phyloP scores from a whole-genome alignment of 805 yeast species.

The Ogataea corticis region DNA sequence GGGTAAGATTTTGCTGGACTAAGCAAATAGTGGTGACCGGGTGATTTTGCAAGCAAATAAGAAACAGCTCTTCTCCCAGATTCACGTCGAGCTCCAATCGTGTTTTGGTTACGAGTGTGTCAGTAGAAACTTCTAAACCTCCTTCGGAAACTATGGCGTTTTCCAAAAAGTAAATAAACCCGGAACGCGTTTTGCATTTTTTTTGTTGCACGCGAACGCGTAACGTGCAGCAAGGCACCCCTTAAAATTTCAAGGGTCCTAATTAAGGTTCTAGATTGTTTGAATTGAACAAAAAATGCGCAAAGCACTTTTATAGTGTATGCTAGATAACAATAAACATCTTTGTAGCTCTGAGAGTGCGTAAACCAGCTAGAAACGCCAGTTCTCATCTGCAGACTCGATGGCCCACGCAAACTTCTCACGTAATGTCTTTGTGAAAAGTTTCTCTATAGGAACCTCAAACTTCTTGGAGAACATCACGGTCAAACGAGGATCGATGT shows the following conservation, averaged over 20 bases:
- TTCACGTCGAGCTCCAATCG: too few relatives aligned
- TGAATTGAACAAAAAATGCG: background rate
- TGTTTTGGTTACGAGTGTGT: too few relatives aligned
- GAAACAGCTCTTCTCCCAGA: too few relatives aligned
- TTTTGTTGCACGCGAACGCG: background rate
- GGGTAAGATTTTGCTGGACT: too few relatives aligned
- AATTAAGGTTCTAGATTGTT: background rate
- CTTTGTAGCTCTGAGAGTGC: background rate
- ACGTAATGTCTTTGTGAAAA: conserved; percentile 86
- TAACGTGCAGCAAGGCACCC: background rate
- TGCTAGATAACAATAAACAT: background rate
- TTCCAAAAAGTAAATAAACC: conserved; percentile 1
- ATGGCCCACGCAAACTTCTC: conserved; percentile 97
- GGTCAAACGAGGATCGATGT: conserved; percentile 90
- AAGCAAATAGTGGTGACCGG: too few relatives aligned
- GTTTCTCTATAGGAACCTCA: conserved; percentile 87
- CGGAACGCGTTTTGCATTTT: conserved; percentile 1
- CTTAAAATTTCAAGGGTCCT: background rate
- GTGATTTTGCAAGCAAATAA: too few relatives aligned
- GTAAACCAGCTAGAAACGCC: conserved; percentile 63
- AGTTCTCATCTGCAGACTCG: conserved; percentile 81
- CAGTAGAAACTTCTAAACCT: too few relatives aligned
- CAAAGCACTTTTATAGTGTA: background rate
- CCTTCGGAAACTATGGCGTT: conserved; percentile 3
- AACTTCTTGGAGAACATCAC: conserved; percentile 86